Base-by-base conservation (phyloP, 2,329 filamentous ascomycete genomes). In the Cephalotrichum gorgonifer region DNA sequence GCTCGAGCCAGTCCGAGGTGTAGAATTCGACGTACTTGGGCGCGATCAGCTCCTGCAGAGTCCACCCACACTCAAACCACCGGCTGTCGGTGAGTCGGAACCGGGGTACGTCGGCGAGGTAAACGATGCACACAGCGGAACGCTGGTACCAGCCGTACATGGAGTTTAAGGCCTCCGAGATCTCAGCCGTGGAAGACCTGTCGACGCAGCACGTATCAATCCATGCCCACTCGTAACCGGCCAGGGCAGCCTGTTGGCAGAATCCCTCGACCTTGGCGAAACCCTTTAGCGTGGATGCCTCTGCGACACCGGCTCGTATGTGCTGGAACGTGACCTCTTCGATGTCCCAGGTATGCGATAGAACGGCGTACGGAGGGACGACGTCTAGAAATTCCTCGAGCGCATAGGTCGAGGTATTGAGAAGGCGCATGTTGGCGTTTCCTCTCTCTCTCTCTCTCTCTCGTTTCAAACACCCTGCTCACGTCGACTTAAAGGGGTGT, bases 331-430 rank as follows among this genome's bases (percentile, higher is more conserved):
- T 56, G 28, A 61, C 56, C 44, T 64, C 61, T 3, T 61, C 60
- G 2, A 53, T 33, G 9, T 52, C 56, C 56, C 59, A 62, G n/a
- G 59, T 61, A 51, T 64, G 62, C 14, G 62, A 63, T 9, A 64
- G 50, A 39, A 64, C 61, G 43, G 58, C 60, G 48, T 63, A 63
- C 42, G 52, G 49, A 4, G 60, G 60, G 8, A 54, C 53, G 28
- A 61, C 58, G 5, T 31, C 12, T 35, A 48, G 51, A 44, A 54
- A 57, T 23, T 46, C 48, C 26, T 38, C 17, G 9, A 50, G 27
- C 20, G 30, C 9, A 35, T 50, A 46, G 11, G 48, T 46, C 23
- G 33, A 30, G 9, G 48, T 46, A 30, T 50, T 45, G 33, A 50
- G 39, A 26, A 50, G 48, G n/a, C 48, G 42, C 43, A 50, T 46